Conservation (phyloP, 306 rosid genomes). For the Prunus campanulata region DNA sequence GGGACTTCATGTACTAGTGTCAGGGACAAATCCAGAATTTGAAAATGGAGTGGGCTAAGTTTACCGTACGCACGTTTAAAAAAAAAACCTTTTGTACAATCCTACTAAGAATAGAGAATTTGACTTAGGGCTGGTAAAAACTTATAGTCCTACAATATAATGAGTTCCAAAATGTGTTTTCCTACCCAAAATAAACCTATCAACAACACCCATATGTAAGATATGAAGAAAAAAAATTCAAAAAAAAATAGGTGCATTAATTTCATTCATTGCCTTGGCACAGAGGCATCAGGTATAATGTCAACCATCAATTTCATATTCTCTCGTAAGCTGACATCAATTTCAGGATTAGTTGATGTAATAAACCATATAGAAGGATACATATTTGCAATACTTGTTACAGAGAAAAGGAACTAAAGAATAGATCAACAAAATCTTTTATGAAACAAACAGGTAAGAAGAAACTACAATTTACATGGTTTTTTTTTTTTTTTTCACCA, state of each 20-base stretch:
- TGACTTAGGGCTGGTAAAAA: too few species aligned
- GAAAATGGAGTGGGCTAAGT: too few species aligned
- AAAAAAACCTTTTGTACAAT: too few species aligned
- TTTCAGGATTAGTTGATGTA: conserved; percentile 7
- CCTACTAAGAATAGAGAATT: too few species aligned
- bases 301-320: conserved; percentile 90
- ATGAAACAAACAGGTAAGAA: background rate
- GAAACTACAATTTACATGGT: background rate
- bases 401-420: background rate
- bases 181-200: too few species aligned
- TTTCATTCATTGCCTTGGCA: conserved; percentile 84
- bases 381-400: background rate
- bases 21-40: too few species aligned
- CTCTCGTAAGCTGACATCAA: conserved; percentile 72
- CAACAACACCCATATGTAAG: background rate
- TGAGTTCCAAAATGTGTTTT: too few species aligned
- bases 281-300: conserved; percentile 77
- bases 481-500: too few species aligned
- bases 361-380: conserved; percentile 1
- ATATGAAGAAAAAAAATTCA: background rate
- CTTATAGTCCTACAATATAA: too few species aligned
- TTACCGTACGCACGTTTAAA: too few species aligned
- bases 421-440: background rate
- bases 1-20: conserved; percentile 69
- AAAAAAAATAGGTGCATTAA: conserved; percentile 72